Conservation (phyloP, 2,329 filamentous ascomycete genomes). For the Aspergillus phoenicis region DNA sequence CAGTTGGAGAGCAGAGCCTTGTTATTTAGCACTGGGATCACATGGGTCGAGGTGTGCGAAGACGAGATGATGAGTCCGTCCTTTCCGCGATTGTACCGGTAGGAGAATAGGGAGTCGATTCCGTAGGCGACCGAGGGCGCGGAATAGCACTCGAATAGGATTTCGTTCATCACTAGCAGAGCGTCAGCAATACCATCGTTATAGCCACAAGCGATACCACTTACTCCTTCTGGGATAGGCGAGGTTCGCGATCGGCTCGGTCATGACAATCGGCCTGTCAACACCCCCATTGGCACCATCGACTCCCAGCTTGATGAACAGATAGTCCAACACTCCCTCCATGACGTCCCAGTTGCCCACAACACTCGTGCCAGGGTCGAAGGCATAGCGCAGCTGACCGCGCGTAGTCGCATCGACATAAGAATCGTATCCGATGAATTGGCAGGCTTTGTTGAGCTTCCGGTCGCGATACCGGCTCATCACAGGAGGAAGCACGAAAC, state of each 20-base stretch:
- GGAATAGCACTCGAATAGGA: constrained; percentile 93
- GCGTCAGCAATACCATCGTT: constrained; percentile 22
- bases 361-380: constrained; percentile 86
- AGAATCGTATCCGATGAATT: constrained; percentile 88
- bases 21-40: constrained; percentile 87
- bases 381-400: constrained; percentile 86
- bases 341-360: constrained; percentile 98
- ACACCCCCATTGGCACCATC: constrained; percentile 72
- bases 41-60: constrained; percentile 88
- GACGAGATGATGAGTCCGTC: constrained; percentile 89
- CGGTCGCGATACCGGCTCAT: constrained; percentile 95
- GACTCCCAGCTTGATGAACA: constrained; percentile 90
- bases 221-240: constrained; percentile 84
- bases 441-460: constrained; percentile 87
- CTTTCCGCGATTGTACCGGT: constrained; percentile 83
- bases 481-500: constrained; percentile 79
- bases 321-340: constrained; percentile 91
- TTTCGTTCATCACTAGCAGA: constrained; percentile 84
- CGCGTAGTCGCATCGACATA: constrained; percentile 92
- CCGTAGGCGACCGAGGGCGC: constrained; percentile 90
- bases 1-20: constrained; percentile 84
- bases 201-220: constrained; percentile 33
- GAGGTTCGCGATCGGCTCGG: constrained; percentile 89
- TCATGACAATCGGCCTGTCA: constrained; percentile 89
- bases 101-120: constrained; percentile 95